Base-by-base conservation (phyloP, 2,329 filamentous ascomycete genomes). In the Apiospora kogelbergensis region DNA sequence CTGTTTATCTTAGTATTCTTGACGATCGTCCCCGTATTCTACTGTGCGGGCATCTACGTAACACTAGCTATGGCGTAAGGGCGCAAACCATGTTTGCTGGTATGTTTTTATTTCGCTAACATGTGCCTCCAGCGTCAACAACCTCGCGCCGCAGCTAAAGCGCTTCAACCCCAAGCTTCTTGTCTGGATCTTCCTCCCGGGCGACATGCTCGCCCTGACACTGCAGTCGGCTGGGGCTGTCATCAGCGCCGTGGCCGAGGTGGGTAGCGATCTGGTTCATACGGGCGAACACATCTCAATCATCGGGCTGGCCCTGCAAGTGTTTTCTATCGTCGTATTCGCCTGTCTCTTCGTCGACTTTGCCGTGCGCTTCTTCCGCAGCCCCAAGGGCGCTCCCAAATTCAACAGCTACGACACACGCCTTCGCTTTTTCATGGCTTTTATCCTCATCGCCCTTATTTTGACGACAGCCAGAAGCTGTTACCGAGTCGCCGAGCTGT, bases 21-120 rank as follows among this genome's bases (percentile, higher is more conserved):
- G 66, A 88, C 85, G 72, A 84, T 85, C 60, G 84, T 80, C 0
- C 85, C 85, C 11, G 86, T 87, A 68, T 89, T 87, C 77, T 84
- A 86, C 74, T 84, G 87, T 37, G 90, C 90, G 0, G 88, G 88
- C 69, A 89, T 92, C 75, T 93, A 92, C 76, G 85, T 92, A 67
- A 90, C 88, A 40, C 83, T 91, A 40, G 80, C 80, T n/a, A 75
- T 78, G 67, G 77, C 81, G 77, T 78, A 67, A 70, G 76, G 74
- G 30, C 15, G 15, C 33, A 33, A 33, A 33, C 3, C 33, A 33
- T 33, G 30, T 15, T 33, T 10, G n/a, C 33, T 11, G 10, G 0
- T 2, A 30, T 22, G 3, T 1, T 44, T 22, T 80, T 78, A 22
- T n/a, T n/a, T 57, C 5, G 30, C 63, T 41, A 69, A 24, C 63